phyloP scores from a whole-genome alignment of 306 rosid species.

The Luffa acutangula region DNA sequence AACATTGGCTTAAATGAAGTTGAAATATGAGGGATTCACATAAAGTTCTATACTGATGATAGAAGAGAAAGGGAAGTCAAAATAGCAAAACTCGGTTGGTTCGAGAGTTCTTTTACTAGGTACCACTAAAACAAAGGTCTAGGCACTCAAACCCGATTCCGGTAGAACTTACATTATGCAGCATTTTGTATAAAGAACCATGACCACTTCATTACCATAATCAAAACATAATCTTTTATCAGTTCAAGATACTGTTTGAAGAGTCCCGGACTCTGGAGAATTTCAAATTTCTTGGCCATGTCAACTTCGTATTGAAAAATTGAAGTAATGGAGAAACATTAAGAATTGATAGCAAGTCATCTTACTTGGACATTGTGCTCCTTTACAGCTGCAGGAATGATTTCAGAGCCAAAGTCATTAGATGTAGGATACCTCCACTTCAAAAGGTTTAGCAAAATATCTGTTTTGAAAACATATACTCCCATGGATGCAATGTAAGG shows the following conservation, averaged over 20 bases:
- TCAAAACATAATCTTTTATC: background rate
- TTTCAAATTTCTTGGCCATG: background rate
- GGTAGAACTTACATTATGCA: background rate
- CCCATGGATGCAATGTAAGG: conserved; percentile 96
- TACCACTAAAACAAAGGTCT: background rate
- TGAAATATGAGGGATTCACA: background rate
- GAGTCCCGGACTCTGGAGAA: background rate
- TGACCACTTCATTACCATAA: background rate
- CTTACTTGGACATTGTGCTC: conserved; percentile 77
- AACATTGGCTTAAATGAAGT: background rate
- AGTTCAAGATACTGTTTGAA: background rate
- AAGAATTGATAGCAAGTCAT: background rate
- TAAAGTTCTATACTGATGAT: background rate
- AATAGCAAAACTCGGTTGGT: background rate
- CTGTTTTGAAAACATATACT: conserved; percentile 76
- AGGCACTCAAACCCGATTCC: background rate
- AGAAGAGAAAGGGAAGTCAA: background rate
- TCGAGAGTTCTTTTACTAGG: background rate
- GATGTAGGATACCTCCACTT: conserved; percentile 75
- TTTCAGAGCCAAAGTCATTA: conserved; percentile 93
- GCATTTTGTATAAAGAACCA: background rate
- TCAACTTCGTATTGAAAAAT: background rate
- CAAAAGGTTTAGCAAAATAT: conserved; percentile 61
- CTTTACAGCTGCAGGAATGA: conserved; percentile 79
- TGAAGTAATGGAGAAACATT: background rate